Evolutionary conservation across 805 yeast species (phyloP), one percentile per base, ranked within the genome.

Genomic region (Lachancea lanzarotensis): DNA sequence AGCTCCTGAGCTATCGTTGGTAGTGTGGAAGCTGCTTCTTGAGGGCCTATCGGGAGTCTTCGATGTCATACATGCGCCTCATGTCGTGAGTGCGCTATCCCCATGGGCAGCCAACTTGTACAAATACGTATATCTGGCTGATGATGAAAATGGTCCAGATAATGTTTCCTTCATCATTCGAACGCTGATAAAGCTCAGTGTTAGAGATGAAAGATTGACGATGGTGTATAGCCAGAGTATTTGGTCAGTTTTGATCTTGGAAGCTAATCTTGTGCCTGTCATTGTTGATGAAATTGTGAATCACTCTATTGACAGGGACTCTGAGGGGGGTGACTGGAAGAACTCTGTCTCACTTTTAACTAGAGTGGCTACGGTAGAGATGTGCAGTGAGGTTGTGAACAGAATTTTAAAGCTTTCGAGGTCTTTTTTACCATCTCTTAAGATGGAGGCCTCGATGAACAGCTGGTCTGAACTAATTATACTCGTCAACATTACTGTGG

Each of bases 91-190:
- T 30, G 48, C 57, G 30, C 38, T 81, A 10, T 69, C 84, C 0
- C 90, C 93, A 2, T 88, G 95, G 95, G 70, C 84, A 13, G 74
- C 74, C 19, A 83, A 86, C 53, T 69, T 86, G 19, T 77, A 79
- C 57, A 69, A 71, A 12, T 62, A 78, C 51, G 80, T 85, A 7
- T 82, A 71, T 54, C 54, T 73, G 35, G 69, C 68, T 15, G 78
- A 75, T 52, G 79, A 76, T 22, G 74, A 72, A 26, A 69, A 67
- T 45, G 93, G 95, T 0, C 72, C 77, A 1, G 82, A 77, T 42
- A 69, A 75, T 44, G 74, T 82, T 5, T 73, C 82, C 1, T 78
- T 75, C 37, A 63, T 86, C 10, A 70, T 87, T 19, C 69, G 89
- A 33, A 75, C 75, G 42, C 72, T 85, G 49, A 78, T 87, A 43